Percentiles rank a stretch among this genome's conserved stretches.
Evolutionary conservation across 1,284 basidiomycete species (phyloP).

Genomic region (Ustilago curta): DNA sequence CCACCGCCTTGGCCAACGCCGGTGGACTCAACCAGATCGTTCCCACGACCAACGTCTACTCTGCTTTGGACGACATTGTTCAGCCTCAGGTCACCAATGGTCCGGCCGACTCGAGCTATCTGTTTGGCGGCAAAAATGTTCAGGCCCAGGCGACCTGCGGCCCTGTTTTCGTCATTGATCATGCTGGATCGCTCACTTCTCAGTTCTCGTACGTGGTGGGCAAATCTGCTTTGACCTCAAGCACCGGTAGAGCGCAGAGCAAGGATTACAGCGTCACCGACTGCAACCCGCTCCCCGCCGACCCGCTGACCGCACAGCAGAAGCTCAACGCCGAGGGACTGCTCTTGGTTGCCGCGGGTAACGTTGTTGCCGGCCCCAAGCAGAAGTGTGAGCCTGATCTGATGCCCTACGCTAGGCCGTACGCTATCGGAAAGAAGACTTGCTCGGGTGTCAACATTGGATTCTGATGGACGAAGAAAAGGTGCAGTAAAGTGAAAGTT

Average conservation of each 20-base stretch:
- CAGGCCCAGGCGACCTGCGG: conserved; percentile 33
- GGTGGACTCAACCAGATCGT: conserved; percentile 39
- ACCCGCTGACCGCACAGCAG: conserved; percentile 20
- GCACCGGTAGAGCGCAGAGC: conserved; percentile 15
- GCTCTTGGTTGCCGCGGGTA: conserved; percentile 14
- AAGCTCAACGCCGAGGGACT: conserved; percentile 13
- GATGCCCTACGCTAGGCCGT: conserved; percentile 33
- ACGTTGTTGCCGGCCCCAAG: conserved; percentile 27
- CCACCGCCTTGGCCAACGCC: conserved; percentile 35
- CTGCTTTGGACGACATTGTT: conserved; percentile 34
- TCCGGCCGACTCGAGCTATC: conserved; percentile 22
- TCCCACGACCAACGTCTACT: conserved; percentile 47
- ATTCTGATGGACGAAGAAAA: conserved; percentile 1
- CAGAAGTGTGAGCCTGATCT: conserved; percentile 46
- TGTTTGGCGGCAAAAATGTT: conserved; percentile 32
- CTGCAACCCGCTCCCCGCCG: conserved; percentile 27
- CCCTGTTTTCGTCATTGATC: conserved; percentile 24
- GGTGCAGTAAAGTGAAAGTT: no score
- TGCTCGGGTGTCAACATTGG: conserved; percentile 22
- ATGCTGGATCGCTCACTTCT: conserved; percentile 27
- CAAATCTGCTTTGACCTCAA: conserved; percentile 10
- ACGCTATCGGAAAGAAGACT: conserved; percentile 32
- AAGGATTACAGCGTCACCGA: conserved; percentile 22
- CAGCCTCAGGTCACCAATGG: conserved; percentile 27
- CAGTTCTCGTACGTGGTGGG: conserved; percentile 39